Evolutionary conservation across 2,329 filamentous ascomycete genomes (phyloP).

Genomic region (Exophiala aquamarina): DNA sequence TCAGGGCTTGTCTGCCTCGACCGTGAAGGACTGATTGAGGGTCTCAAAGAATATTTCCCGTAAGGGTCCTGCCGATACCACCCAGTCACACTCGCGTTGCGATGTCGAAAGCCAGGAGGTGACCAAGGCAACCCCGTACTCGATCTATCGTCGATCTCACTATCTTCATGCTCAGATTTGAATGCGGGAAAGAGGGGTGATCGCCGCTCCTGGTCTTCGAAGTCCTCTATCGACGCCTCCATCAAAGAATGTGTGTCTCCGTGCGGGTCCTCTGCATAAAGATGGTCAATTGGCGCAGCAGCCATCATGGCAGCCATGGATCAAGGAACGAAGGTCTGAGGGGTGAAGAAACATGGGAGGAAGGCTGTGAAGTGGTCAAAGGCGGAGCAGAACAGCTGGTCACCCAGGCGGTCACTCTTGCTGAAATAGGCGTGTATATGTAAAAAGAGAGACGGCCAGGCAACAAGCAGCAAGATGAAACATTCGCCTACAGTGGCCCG

Average conservation of each 20-base stretch:
- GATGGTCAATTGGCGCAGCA: slow-evolving; percentile 39
- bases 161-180: slow-evolving; percentile 50
- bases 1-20: slow-evolving; percentile 61
- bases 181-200: slow-evolving; percentile 60
- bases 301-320: slow-evolving; percentile 42
- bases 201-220: slow-evolving; percentile 55
- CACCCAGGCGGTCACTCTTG: slow-evolving; percentile 18
- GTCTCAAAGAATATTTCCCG: slow-evolving; percentile 41
- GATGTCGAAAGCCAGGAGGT: slow-evolving; percentile 59
- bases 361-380: slow-evolving; percentile 13
- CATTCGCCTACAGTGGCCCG: slow-evolving; percentile 11
- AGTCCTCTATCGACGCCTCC: slow-evolving; percentile 62
- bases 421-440: no score
- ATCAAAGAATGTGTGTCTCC: slow-evolving; percentile 52
- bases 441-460: slow-evolving; percentile 10
- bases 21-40: slow-evolving; percentile 48
- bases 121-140: slow-evolving; percentile 57
- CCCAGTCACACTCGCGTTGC: slow-evolving; percentile 50
- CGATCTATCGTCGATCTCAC: slow-evolving; percentile 43
- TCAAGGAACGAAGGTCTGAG: slow-evolving; percentile 2
- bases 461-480: slow-evolving; percentile 26
- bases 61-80: slow-evolving; percentile 56
- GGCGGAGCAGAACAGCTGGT: slow-evolving; percentile 21
- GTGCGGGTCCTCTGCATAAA: slow-evolving; percentile 48
- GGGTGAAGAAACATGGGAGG: slow-evolving; percentile 14